Conservation (phyloP, 768 basidiomycete species). For the Amanita inopinata region DNA sequence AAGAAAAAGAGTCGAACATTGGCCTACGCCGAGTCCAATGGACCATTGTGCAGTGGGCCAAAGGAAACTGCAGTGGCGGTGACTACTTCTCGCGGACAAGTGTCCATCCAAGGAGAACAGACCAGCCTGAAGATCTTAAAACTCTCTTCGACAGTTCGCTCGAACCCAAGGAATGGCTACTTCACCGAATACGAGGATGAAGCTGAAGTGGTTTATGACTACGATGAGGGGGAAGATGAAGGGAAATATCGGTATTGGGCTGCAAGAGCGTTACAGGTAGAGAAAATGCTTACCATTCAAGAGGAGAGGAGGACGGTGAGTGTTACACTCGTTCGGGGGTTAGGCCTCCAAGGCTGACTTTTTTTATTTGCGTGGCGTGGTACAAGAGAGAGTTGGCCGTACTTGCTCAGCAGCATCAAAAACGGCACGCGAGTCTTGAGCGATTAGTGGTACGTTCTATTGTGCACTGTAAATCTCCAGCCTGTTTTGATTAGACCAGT, state of each 20-base stretch:
- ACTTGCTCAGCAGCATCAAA: conserved; percentile 32
- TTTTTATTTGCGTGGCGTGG: background rate
- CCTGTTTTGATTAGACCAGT: conserved; percentile 15
- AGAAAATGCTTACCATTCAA: conserved; percentile 44
- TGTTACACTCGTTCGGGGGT: conserved; percentile 9
- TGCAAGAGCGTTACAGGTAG: conserved; percentile 53
- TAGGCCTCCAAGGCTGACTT: background rate
- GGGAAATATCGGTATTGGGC: conserved; percentile 55
- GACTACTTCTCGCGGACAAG: background rate
- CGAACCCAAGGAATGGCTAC: too few relatives aligned
- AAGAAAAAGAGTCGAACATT: conserved; percentile 8
- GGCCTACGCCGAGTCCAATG: conserved; percentile 6
- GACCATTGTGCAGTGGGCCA: background rate
- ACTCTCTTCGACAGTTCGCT: background rate
- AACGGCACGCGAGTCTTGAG: conserved; percentile 41
- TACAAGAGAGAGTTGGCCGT: conserved; percentile 34
- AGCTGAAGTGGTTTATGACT: background rate
- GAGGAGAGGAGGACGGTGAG: conserved; percentile 38
- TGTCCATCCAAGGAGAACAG: too few relatives aligned
- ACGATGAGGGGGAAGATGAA: background rate
- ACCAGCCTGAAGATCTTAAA: too few relatives aligned
- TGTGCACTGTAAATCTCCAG: background rate
- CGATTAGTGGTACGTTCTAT: conserved; percentile 6
- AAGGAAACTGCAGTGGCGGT: background rate
- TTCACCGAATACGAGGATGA: background rate